Evolutionary conservation across 2,329 filamentous ascomycete species (phyloP), one percentile per base, ranked within the genome.

Genomic region (Diaporthe sp.): DNA sequence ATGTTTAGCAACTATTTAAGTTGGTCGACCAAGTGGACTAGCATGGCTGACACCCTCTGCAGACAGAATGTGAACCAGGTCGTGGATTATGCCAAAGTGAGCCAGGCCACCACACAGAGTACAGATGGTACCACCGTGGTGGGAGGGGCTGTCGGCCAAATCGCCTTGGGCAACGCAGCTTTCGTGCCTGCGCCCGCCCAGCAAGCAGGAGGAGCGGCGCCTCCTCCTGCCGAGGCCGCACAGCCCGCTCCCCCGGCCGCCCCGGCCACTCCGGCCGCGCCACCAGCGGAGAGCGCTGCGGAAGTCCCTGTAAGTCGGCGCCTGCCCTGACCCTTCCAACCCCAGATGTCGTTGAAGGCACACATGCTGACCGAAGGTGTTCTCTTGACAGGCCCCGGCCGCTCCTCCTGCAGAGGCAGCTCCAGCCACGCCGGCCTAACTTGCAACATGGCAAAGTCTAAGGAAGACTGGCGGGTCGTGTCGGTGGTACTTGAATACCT

Each of bases 1-100:
- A 5, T n/a, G 10, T n/a, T 19, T 4, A 12, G 25, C 42, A 7
- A 22, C 15, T 25, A 12, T 19, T 4, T n/a, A 3, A 22, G 4
- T 15, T n/a, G 9, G 34, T 3, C 22, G 2, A 55, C n/a, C 34
- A 6, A 3, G 37, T n/a, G 49, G 22, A 31, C 46, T 22, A 22
- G n/a, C 22, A 42, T 19, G n/a, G 19, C 65, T 69, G 13, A 69
- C 34, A 25, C 46, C 34, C 34, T 55, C 2, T 19, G 34, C 34
- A 69, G 65, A 55, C 65, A 69, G 12, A 69, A 53, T 49, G 65
- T 69, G 65, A 69, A 69, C 49, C 65, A 69, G 65, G 65, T 69
- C 28, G 65, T 69, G 34, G 65, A 69, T n/a, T 69, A 69, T 37
- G 65, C 65, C 34, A 69, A 69, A 42, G 65, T 69, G 15, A 72